phyloP scores from a whole-genome alignment of 495 filamentous ascomycete genomes.

The Cenococcum geophilum region DNA sequence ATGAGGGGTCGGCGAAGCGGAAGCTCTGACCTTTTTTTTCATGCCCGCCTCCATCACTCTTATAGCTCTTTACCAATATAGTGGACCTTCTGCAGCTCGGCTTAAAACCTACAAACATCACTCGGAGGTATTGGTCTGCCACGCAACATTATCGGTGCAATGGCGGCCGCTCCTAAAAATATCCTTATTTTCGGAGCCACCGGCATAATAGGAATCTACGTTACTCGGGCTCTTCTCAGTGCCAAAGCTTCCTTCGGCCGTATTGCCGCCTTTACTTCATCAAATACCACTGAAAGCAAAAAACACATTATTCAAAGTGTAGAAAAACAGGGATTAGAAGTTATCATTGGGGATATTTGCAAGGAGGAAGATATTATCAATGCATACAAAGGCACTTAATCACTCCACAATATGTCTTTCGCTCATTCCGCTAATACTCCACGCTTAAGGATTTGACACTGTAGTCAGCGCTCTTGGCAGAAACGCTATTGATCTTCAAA shows the following conservation, averaged over 20 bases:
- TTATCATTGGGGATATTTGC: slow-evolving; percentile 56
- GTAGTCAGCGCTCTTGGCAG: slow-evolving; percentile 60
- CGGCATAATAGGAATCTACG: slow-evolving; percentile 60
- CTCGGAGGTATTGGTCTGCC: too few species aligned
- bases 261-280: slow-evolving; percentile 60
- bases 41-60: too few species aligned
- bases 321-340: slow-evolving; percentile 46
- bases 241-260: slow-evolving; percentile 49
- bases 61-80: too few species aligned
- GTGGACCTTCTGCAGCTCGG: too few species aligned
- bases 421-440: background rate
- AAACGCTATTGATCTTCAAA: slow-evolving; percentile 51
- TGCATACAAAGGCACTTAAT: slow-evolving; percentile 46
- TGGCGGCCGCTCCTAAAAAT: slow-evolving; percentile 27
- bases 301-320: slow-evolving; percentile 38
- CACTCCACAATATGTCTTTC: background rate
- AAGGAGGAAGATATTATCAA: slow-evolving; percentile 47
- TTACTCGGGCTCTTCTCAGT: slow-evolving; percentile 52
- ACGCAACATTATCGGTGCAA: too few species aligned
- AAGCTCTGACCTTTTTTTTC: too few species aligned
- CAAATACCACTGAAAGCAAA: slow-evolving; percentile 45
- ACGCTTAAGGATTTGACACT: slow-evolving; percentile 52
- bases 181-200: slow-evolving; percentile 67
- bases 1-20: too few species aligned
- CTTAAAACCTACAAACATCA: too few species aligned